Conservation (phyloP, 1,284 basidiomycete species). For the Trametes hirsuta region DNA sequence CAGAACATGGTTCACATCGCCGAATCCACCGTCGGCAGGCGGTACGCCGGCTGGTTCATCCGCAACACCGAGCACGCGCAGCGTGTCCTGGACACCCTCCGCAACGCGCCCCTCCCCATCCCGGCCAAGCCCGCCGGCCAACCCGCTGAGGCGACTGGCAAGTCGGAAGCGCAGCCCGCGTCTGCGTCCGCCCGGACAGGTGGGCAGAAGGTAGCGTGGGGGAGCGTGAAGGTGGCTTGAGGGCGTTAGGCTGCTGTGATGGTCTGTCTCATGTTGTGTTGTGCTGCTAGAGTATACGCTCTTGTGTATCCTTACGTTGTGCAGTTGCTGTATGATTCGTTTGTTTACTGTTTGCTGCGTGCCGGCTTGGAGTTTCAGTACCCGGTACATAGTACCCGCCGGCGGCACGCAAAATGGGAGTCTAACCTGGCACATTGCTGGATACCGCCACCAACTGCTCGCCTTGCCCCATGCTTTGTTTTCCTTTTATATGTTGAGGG, state of each 20-base stretch:
- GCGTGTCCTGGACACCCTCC: slow-evolving; percentile 80
- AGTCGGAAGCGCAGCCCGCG: slow-evolving; percentile 18
- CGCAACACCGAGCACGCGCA: slow-evolving; percentile 91
- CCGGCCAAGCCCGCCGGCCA: slow-evolving; percentile 23
- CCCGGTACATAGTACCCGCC: too few relatives aligned
- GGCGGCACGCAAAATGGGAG: too few relatives aligned
- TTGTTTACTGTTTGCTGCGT: not conserved
- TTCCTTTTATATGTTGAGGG: too few relatives aligned
- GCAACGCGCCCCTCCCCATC: slow-evolving; percentile 64
- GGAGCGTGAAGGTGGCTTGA: slow-evolving; percentile 37
- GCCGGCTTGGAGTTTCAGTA: too few relatives aligned
- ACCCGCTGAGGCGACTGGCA: slow-evolving; percentile 13
- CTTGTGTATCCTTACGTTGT: slow-evolving; percentile 20
- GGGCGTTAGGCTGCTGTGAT: not conserved
- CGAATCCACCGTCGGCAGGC: slow-evolving; percentile 89
- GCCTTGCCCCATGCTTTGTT: too few relatives aligned
- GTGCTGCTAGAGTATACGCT: slow-evolving; percentile 12
- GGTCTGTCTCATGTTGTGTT: not conserved
- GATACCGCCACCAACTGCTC: too few relatives aligned
- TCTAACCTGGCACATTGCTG: too few relatives aligned
- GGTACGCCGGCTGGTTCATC: slow-evolving; percentile 97
- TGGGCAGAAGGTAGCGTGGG: slow-evolving; percentile 38
- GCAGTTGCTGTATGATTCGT: slow-evolving; percentile 21
- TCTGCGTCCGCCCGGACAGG: slow-evolving; percentile 25
- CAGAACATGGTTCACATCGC: slow-evolving; percentile 96